Evolutionary conservation across 148 eudicot genomes (phyloP), one percentile per base, ranked within the genome.

Genomic region (Chenopodium formosanum): DNA sequence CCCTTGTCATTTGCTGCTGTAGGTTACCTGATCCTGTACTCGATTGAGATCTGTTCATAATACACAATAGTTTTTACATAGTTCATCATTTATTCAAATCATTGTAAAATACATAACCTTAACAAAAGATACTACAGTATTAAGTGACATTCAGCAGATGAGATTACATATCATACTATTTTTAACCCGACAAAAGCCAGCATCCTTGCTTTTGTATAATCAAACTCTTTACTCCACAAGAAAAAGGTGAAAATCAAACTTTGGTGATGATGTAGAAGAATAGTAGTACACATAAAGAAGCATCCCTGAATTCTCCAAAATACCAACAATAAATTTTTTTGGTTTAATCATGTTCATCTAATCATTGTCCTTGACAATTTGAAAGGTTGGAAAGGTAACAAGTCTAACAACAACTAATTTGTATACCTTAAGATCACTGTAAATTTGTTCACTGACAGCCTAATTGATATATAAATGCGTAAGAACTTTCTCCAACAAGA

Each of bases 11-110:
- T 27, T 86, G 72, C 13, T 81, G 85, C 60, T 78, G 85, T 4
- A 64, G 1, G 67, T 50, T 69, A 52, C 75, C 71, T 34, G 79
- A 70, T 72, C 81, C 79, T 70, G 37, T 74, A 80, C 86, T 84
- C n/a, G 82, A 80, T 81, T 76, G 87, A 76, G 82, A 79, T 83
- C 92, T 90, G 88, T 31, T 62, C 73, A 63, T 52, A 76, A 12
- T 70, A 11, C 67, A 81, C 29, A 75, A 79, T 73, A 10, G 71
- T 47, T 50, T 40, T 22, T 1, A 47, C n/a, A 31, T 56, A 27
- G 66, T 14, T 77, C 34, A 70, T 44, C 32, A 70, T 75, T 37
- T 53, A 11, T 76, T 22, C 27, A 13, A 68, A 76, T 82, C 34
- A 52, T 23, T 69, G 31, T 27, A 12, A 75, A 25, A 11, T 7